These are phyloP conservation scores for Tetraselmis chui DNA, from an alignment of 139 green algal genomes.

Conservation along the genomic window DNA sequence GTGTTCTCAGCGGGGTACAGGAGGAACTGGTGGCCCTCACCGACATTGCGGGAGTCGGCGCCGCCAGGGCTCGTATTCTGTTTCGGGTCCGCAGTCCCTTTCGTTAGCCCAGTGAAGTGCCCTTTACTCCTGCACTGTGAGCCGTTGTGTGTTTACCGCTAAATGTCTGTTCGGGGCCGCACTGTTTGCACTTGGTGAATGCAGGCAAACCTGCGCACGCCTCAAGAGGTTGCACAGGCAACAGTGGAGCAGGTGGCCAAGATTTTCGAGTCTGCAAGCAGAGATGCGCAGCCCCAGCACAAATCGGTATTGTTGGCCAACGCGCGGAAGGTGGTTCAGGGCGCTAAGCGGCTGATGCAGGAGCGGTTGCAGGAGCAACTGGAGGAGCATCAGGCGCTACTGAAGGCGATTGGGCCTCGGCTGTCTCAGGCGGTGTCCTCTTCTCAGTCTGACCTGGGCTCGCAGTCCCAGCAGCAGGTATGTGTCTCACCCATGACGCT, in stretches of 20 bases:
- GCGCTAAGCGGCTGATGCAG: conserved; percentile 38
- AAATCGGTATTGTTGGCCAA: conserved; percentile 5
- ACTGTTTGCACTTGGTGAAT: too few relatives aligned
- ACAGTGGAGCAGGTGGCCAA: conserved; percentile 31
- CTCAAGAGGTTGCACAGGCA: conserved; percentile 48
- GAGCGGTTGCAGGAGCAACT: conserved; percentile 22
- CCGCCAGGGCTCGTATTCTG: conserved; percentile 55
- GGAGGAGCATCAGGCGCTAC: conserved; percentile 4
- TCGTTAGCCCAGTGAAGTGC: too few relatives aligned
- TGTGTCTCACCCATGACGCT: too few relatives aligned
- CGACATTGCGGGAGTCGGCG: conserved; percentile 60
- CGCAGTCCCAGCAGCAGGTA: too few relatives aligned
- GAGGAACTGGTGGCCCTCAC: conserved; percentile 71
- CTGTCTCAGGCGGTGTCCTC: not conserved
- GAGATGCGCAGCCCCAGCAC: not conserved
- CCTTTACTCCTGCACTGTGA: too few relatives aligned
- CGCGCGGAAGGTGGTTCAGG: conserved; percentile 40
- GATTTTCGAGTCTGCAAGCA: conserved; percentile 19
- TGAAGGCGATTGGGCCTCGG: conserved; percentile 1
- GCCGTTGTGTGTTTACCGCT: too few relatives aligned
- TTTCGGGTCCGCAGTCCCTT: too few relatives aligned
- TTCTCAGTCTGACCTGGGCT: too few relatives aligned
- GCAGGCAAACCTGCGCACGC: conserved; percentile 39
- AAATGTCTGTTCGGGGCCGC: too few relatives aligned
- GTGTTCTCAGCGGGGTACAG: conserved; percentile 53